Conservation (phyloP, 495 filamentous ascomycete species). For the Pyronema domesticum region DNA sequence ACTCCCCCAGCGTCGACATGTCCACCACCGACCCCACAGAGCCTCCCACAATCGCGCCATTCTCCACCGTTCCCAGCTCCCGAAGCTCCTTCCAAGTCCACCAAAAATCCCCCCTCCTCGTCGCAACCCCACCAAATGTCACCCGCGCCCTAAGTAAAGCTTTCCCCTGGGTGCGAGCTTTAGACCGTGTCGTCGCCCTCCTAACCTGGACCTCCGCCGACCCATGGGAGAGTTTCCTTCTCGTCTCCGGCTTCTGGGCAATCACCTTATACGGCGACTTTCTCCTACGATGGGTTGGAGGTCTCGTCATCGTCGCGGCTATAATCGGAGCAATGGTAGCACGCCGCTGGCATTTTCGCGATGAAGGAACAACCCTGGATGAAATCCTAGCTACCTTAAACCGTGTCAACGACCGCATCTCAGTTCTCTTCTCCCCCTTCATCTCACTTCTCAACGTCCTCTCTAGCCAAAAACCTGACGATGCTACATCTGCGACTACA, state of each 20-base stretch:
- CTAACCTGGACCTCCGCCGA: conserved; percentile 86
- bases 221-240: conserved; percentile 88
- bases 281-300: conserved; percentile 61
- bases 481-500: conserved; percentile 80
- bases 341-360: conserved; percentile 42
- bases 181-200: conserved; percentile 67
- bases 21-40: conserved; percentile 27
- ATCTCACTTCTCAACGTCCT: conserved; percentile 80
- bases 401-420: conserved; percentile 74
- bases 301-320: conserved; percentile 56
- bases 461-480: conserved; percentile 54
- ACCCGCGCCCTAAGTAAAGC: conserved; percentile 85
- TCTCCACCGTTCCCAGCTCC: conserved; percentile 59
- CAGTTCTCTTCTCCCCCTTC: conserved; percentile 76
- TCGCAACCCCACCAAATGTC: conserved; percentile 83
- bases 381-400: conserved; percentile 89
- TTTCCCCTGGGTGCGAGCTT: conserved; percentile 73
- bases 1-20: conserved; percentile 17
- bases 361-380: conserved; percentile 51
- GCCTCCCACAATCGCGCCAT: conserved; percentile 63
- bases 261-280: conserved; percentile 68
- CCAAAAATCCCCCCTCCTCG: conserved; percentile 82
- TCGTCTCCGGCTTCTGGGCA: conserved; percentile 72
- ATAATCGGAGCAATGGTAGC: conserved; percentile 87
- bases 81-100: conserved; percentile 86